phyloP scores from a whole-genome alignment of 345 rosid species.

The Citrus mangshanensis region DNA sequence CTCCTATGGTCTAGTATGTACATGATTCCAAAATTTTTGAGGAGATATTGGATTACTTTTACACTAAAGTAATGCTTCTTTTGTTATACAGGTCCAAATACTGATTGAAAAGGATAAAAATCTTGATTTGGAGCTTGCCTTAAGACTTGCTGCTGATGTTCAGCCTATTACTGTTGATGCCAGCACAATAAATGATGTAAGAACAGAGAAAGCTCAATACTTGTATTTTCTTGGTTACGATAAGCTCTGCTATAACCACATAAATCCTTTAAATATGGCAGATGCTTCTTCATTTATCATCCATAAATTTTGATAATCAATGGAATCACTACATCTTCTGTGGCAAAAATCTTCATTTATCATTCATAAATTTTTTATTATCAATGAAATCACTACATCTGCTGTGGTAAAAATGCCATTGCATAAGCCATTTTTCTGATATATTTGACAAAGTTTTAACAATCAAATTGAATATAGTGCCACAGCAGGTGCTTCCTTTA shows the following conservation, averaged over 20 bases:
- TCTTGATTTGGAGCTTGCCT: slow-evolving; percentile 57
- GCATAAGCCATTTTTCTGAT: not conserved
- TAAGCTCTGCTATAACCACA: not conserved
- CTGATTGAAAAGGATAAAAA: slow-evolving; percentile 71
- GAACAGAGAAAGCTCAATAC: slow-evolving; percentile 17
- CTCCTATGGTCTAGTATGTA: slow-evolving; percentile 89
- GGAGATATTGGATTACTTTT: not conserved
- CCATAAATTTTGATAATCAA: not conserved
- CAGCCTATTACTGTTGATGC: slow-evolving; percentile 69
- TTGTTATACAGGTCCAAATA: slow-evolving; percentile 69
- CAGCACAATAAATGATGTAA: slow-evolving; percentile 64
- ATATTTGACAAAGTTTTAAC: not conserved
- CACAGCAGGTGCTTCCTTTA: not conserved
- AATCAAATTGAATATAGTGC: not conserved
- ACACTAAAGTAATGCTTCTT: slow-evolving; percentile 7
- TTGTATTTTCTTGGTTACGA: not conserved
- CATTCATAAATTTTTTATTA: not conserved
- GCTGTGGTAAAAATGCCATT: not conserved
- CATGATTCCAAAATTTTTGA: slow-evolving; percentile 12
- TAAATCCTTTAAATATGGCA: not conserved
- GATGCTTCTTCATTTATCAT: not conserved
- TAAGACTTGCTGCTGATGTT: slow-evolving; percentile 68
- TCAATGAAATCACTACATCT: not conserved
- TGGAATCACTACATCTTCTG: not conserved
- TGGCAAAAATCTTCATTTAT: not conserved